phyloP scores from a whole-genome alignment of 257 asterid species.

The Misopates orontium region DNA sequence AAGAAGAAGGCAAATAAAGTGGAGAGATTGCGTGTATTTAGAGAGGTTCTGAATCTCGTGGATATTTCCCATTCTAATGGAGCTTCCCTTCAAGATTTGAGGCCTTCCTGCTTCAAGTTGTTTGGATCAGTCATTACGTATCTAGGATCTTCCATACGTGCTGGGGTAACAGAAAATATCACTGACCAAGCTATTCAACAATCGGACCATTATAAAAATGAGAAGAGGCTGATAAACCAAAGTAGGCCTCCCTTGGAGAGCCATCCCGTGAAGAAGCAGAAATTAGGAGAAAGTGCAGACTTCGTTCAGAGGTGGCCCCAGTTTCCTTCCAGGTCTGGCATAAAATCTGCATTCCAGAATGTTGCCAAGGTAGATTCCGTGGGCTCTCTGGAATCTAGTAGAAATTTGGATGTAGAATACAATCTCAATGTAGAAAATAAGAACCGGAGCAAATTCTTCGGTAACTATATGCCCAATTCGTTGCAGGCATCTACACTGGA shows the following conservation, averaged over 20 bases:
- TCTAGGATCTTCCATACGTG: slow-evolving; percentile 51
- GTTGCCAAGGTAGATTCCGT: slow-evolving; percentile 25
- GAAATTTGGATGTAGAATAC: slow-evolving; percentile 35
- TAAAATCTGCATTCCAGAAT: slow-evolving; percentile 36
- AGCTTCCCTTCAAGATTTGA: slow-evolving; percentile 55
- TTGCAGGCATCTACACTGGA: slow-evolving; percentile 43
- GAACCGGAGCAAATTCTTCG: slow-evolving; percentile 31
- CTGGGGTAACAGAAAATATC: slow-evolving; percentile 34
- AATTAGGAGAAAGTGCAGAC: slow-evolving; percentile 44
- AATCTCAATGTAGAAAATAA: slow-evolving; percentile 34
- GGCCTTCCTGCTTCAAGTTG: slow-evolving; percentile 82
- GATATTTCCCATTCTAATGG: slow-evolving; percentile 76
- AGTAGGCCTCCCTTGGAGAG: slow-evolving; percentile 34
- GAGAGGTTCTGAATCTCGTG: slow-evolving; percentile 77
- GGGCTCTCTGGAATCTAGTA: slow-evolving; percentile 35
- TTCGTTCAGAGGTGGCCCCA: slow-evolving; percentile 61
- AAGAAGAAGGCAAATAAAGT: slow-evolving; percentile 53
- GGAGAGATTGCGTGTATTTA: slow-evolving; percentile 66
- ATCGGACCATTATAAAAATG: slow-evolving; percentile 34
- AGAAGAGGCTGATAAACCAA: slow-evolving; percentile 50
- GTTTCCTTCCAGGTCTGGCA: slow-evolving; percentile 50
- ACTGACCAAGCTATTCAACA: slow-evolving; percentile 39
- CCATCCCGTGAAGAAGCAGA: slow-evolving; percentile 59
- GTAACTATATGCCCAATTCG: slow-evolving; percentile 36
- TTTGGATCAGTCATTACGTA: slow-evolving; percentile 53